Evolutionary conservation across 2,329 filamentous ascomycete genomes (phyloP).

Genomic region (Botryotinia calthae): DNA sequence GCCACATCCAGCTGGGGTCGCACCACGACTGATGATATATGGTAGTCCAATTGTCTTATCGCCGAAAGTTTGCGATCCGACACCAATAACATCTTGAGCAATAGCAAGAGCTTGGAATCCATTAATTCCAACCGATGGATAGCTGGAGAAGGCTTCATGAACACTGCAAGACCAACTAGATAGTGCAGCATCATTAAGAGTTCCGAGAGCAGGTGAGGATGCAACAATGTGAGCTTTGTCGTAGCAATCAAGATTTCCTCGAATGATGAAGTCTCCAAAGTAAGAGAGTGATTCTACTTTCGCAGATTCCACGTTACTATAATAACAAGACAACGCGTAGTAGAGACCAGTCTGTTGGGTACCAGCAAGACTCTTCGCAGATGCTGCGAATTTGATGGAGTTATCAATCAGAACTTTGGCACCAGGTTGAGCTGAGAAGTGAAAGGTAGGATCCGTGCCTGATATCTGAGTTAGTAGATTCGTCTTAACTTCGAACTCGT

Average conservation of each 20-base stretch:
- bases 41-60: conserved; percentile 43
- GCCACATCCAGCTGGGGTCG: conserved; percentile 44
- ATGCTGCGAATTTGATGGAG: conserved; percentile 41
- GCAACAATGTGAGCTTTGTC: conserved; percentile 45
- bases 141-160: conserved; percentile 44
- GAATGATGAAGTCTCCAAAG: conserved; percentile 43
- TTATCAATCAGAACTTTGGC: conserved; percentile 43
- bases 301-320: conserved; percentile 35
- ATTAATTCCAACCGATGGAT: conserved; percentile 39
- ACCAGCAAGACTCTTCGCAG: conserved; percentile 29
- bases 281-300: conserved; percentile 36
- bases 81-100: conserved; percentile 40
- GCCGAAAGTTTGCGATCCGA: conserved; percentile 40
- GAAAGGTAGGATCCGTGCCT: conserved; percentile 38
- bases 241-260: conserved; percentile 43
- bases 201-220: conserved; percentile 37
- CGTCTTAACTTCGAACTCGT: not conserved
- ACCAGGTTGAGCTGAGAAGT: conserved; percentile 30
- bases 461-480: not conserved
- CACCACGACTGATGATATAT: conserved; percentile 45
- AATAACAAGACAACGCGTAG: conserved; percentile 46
- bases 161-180: conserved; percentile 46
- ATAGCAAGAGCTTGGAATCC: conserved; percentile 45
- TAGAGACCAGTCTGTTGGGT: conserved; percentile 41
- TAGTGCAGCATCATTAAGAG: conserved; percentile 41